These are phyloP conservation scores for Cyberlindnera subsufficiens DNA, from an alignment of 805 yeast species.

Conservation along the genomic window DNA sequence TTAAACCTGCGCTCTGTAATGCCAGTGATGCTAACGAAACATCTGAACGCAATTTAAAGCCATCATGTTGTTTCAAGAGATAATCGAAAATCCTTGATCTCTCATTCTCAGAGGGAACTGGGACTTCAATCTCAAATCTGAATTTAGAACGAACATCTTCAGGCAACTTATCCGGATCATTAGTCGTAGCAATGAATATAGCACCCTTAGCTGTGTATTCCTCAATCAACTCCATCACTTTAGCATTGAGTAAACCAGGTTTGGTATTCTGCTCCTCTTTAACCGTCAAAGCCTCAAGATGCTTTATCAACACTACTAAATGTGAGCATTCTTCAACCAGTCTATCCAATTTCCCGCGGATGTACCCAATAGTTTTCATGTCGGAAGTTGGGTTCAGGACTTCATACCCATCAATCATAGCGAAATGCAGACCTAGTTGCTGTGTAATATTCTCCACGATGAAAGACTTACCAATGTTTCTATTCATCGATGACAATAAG, in stretches of 20 bases:
- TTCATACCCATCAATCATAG: constrained; percentile 67
- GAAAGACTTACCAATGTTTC: constrained; percentile 77
- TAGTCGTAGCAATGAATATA: constrained; percentile 59
- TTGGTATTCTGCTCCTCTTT: constrained; percentile 52
- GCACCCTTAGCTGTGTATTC: constrained; percentile 42
- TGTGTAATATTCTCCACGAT: constrained; percentile 49
- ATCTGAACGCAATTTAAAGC: constrained; percentile 34
- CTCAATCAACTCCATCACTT: constrained; percentile 49
- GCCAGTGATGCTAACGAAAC: constrained; percentile 57
- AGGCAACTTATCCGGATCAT: constrained; percentile 63
- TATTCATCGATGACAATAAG: constrained; percentile 57
- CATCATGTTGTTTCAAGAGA: constrained; percentile 30
- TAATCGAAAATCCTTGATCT: constrained; percentile 56
- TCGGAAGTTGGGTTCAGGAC: constrained; percentile 65
- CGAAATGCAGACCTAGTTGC: constrained; percentile 58
- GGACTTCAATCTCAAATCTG: constrained; percentile 70
- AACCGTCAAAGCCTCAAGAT: constrained; percentile 70
- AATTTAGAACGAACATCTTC: constrained; percentile 60
- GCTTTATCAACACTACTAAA: constrained; percentile 55
- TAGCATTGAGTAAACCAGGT: constrained; percentile 33
- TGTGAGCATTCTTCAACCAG: constrained; percentile 39
- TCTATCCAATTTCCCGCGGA: constrained; percentile 72
- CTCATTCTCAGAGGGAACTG: constrained; percentile 77
- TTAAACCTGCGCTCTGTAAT: constrained; percentile 86
- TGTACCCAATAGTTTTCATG: constrained; percentile 68